Evolutionary conservation across 768 basidiomycete genomes (phyloP), one percentile per base, ranked within the genome.

Genomic region (Pleurotus tuber-regium): DNA sequence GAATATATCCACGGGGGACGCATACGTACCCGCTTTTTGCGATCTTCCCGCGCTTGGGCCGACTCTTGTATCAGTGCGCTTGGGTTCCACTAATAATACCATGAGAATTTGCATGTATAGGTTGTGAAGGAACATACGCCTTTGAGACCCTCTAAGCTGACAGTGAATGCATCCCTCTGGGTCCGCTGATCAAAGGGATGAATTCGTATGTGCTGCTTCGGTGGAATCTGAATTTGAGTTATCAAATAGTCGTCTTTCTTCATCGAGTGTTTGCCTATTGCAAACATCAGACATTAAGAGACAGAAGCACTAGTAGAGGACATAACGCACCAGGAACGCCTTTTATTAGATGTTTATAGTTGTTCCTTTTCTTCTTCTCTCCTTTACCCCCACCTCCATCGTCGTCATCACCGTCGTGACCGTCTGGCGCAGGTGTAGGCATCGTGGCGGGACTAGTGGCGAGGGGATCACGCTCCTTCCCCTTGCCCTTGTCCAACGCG

Each of bases 231-330:
- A 72, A 90, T 87, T 56, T 81, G 80, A 1, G 70, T 80, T 31
- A 74, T 75, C 43, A 91, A 66, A 65, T 81, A 88, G 53, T 86
- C 82, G 59, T 91, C 88, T 64, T 86, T 91, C 72, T 87, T 89
- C 75, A 80, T 74, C 24, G 87, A 86, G 57, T 90, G 88, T 65
- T 89, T 90, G 53, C 88, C 85, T 86, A 57, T 16, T 38, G n/a
- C n/a, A n/a, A n/a, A n/a, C n/a, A n/a, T n/a, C n/a, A n/a, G n/a
- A n/a, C n/a, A n/a, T n/a, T n/a, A n/a, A n/a, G n/a, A n/a, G n/a
- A n/a, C n/a, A n/a, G n/a, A n/a, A n/a, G n/a, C n/a, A n/a, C n/a
- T n/a, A n/a, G n/a, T n/a, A n/a, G n/a, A n/a, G n/a, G n/a, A n/a
- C 46, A 25, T 43, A 29, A 72, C 82, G 59, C 65, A 85, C 84